Evolutionary conservation across 148 eudicot species (phyloP).

Genomic region (Vaccinium corymbosum): DNA sequence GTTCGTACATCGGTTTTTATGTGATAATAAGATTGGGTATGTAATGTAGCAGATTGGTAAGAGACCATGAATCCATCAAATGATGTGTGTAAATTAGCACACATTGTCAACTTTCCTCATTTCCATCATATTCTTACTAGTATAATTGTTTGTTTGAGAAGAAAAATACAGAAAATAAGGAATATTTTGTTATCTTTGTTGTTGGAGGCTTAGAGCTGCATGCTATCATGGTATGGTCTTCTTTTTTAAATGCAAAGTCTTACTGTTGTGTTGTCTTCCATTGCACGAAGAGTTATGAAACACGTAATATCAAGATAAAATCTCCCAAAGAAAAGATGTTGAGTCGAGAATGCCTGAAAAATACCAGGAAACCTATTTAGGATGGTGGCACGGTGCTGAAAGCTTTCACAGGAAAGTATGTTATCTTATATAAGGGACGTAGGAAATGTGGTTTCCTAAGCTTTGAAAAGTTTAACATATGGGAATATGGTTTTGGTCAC

Average conservation of each 20-base stretch:
- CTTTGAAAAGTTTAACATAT: neutral
- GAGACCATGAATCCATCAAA: conserved; percentile 1
- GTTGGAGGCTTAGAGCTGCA: neutral
- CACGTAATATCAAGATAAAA: neutral
- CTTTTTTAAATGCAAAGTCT: neutral
- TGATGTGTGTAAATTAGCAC: neutral
- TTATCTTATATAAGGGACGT: neutral
- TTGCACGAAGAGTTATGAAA: neutral
- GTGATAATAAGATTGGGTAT: conserved; percentile 13
- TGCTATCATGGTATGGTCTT: neutral
- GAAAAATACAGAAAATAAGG: neutral
- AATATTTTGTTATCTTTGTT: neutral
- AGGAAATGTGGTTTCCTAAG: neutral
- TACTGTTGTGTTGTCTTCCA: neutral
- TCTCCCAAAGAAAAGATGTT: neutral
- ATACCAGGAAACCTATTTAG: neutral
- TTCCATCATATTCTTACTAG: neutral
- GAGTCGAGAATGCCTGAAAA: neutral
- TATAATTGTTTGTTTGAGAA: conserved; percentile 11
- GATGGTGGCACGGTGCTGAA: neutral
- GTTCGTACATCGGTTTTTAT: neutral
- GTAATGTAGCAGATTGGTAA: conserved; percentile 3
- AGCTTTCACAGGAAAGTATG: neutral
- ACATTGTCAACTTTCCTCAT: conserved; percentile 7
- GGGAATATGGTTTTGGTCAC: neutral